Percentiles rank a stretch among this genome's conserved stretches.
Conservation (phyloP, 192 early-diverging fungal species). For the Haplosporangium gracile region DNA sequence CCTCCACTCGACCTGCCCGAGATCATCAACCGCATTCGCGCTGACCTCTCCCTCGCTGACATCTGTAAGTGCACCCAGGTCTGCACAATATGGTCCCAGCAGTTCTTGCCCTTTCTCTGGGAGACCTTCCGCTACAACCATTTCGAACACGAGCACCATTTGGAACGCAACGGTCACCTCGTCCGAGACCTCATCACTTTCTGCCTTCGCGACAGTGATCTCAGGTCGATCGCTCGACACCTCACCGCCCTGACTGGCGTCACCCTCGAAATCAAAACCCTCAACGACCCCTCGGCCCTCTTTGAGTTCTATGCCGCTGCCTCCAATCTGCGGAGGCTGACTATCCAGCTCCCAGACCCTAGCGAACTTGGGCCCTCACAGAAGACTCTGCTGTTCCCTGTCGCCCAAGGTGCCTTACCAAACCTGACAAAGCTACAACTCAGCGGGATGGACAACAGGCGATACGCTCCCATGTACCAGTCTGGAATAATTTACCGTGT, state of each 20-base stretch:
- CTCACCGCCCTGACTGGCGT: neutral
- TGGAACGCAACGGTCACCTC: constrained; percentile 9
- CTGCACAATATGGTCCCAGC: constrained; percentile 14
- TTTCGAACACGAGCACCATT: neutral
- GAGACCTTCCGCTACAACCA: constrained; percentile 16
- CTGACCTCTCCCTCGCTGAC: constrained; percentile 1
- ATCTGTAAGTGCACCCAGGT: constrained; percentile 24
- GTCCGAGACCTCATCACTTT: constrained; percentile 14
- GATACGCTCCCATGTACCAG: constrained; percentile 11
- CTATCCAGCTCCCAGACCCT: neutral
- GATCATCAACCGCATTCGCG: constrained; percentile 9
- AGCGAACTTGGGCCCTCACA: neutral
- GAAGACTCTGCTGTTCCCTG: constrained; percentile 1
- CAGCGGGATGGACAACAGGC: neutral
- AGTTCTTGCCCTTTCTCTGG: constrained; percentile 34
- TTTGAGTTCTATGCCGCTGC: neutral
- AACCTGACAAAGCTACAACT: constrained; percentile 19
- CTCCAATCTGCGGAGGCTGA: neutral
- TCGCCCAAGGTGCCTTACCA: constrained; percentile 10
- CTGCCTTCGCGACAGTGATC: constrained; percentile 8
- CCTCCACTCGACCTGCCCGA: constrained; percentile 31
- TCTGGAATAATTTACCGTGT: constrained; percentile 20
- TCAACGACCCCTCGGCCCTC: neutral
- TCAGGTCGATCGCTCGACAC: neutral
- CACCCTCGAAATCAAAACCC: neutral